Base-by-base conservation (phyloP, 257 asterid genomes). In the Petunia axillaris region DNA sequence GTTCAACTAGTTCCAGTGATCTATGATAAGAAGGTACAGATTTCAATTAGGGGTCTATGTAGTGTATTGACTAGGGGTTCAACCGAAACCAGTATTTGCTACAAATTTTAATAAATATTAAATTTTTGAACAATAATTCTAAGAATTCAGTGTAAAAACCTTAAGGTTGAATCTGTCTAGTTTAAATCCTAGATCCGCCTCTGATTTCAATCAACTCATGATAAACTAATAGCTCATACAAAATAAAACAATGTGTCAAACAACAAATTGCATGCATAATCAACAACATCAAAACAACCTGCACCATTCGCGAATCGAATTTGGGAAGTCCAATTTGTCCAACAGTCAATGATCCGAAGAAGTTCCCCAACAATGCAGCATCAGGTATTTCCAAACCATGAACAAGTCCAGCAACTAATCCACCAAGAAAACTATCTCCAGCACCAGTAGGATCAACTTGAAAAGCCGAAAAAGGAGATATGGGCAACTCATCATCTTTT, bases 391-490 rank as follows among this genome's bases (percentile, higher is more conserved):
- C 54, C 88, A 93, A 81, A 43, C 97, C 99, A 54, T 88, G 89
- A 25, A 84, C 88, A 46, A 94, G 86, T 66, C 99, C 99, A 2
- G 87, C 92, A 8, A 93, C 98, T 67, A 95, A 87, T 11, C 99
- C 99, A 4, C 97, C 99, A 39, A 95, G 88, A 40, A 93, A 95
- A 78, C 99, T 92, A 85, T 95, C 99, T 53, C 99, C 98, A 11
- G 99, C 98, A 2, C 99, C 99, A 0, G 99, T 95, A 5, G 98
- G 98, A 84, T 95, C 99, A 83, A 93, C 91, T 90, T 95, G 97
- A 75, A 89, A 83, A 0, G 97, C 83, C 2, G 90, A 88, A 73
- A 95, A 95, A 5, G 99, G 97, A 13, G 88, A 89, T 59, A 95
- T 81, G 84, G 82, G 85, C 89, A 87, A 90, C 89, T 89, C 96